Evolutionary conservation across 352 stramenopile genomes (phyloP).

Genomic region (Phytophthora citrophthora): DNA sequence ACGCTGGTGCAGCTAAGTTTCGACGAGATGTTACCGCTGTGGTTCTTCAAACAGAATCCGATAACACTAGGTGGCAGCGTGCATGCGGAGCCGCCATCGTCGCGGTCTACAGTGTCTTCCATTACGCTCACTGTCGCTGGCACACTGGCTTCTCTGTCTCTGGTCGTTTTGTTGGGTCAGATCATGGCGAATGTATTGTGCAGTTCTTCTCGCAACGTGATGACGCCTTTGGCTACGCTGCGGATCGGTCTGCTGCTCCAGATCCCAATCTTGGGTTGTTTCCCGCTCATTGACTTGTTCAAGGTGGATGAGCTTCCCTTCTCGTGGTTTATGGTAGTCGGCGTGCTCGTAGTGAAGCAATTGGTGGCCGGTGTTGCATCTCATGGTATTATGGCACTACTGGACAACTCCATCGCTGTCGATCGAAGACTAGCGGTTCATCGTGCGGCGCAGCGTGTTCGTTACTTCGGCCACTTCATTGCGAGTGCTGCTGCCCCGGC

Average conservation of each 20-base stretch:
- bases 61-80: constrained; percentile 46
- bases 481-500: constrained; percentile 53
- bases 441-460: constrained; percentile 64
- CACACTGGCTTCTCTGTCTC: constrained; percentile 56
- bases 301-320: constrained; percentile 71
- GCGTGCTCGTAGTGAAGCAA: constrained; percentile 70
- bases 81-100: constrained; percentile 42
- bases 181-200: constrained; percentile 59
- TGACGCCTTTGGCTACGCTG: constrained; percentile 81
- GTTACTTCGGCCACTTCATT: constrained; percentile 65
- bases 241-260: constrained; percentile 80
- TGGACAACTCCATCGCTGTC: constrained; percentile 84
- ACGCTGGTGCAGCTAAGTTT: constrained; percentile 76
- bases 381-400: constrained; percentile 67
- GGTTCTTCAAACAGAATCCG: constrained; percentile 78
- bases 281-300: constrained; percentile 77
- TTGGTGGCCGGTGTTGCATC: constrained; percentile 62
- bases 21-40: constrained; percentile 80
- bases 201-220: constrained; percentile 53
- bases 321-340: constrained; percentile 62
- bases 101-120: constrained; percentile 49
- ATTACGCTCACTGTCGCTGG: constrained; percentile 66
- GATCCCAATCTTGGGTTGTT: constrained; percentile 69
- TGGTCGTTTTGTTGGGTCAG: constrained; percentile 60
- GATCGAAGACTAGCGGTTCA: constrained; percentile 76